These are phyloP conservation scores for Somion occarium DNA, from an alignment of 1,284 basidiomycete genomes.

Conservation along the genomic window DNA sequence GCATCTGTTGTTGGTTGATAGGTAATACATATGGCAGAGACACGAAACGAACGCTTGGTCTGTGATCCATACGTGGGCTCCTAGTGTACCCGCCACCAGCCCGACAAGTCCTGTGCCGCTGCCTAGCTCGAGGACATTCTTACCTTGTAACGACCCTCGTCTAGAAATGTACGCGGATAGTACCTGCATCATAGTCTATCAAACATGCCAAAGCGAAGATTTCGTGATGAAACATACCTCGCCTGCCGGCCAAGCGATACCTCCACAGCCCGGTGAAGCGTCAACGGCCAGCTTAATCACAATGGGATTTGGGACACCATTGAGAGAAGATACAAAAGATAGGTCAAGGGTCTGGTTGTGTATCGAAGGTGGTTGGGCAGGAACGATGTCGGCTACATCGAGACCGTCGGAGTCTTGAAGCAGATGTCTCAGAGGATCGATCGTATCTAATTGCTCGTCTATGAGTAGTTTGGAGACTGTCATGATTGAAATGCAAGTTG, in stretches of 20 bases:
- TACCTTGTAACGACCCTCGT: slow-evolving; percentile 49
- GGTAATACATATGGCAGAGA: slow-evolving; percentile 9
- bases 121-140: slow-evolving; percentile 77
- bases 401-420: slow-evolving; percentile 39
- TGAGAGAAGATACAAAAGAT: slow-evolving; percentile 32
- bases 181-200: slow-evolving; percentile 43
- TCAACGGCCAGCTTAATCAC: slow-evolving; percentile 59
- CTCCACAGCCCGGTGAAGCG: slow-evolving; percentile 84
- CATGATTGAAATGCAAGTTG: background rate
- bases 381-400: slow-evolving; percentile 39
- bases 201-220: slow-evolving; percentile 6
- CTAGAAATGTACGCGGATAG: slow-evolving; percentile 69
- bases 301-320: slow-evolving; percentile 24
- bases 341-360: slow-evolving; percentile 43
- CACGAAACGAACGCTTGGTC: slow-evolving; percentile 75
- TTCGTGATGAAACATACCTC: slow-evolving; percentile 51
- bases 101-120: slow-evolving; percentile 91
- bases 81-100: slow-evolving; percentile 71
- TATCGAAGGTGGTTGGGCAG: slow-evolving; percentile 53
- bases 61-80: slow-evolving; percentile 71
- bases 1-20: slow-evolving; percentile 5
- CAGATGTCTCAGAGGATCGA: slow-evolving; percentile 58
- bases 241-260: slow-evolving; percentile 90
- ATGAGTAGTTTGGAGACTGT: slow-evolving; percentile 26
- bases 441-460: slow-evolving; percentile 51